Evolutionary conservation across 108 stramenopile genomes (phyloP).

Genomic region (Skeletonema potamos): DNA sequence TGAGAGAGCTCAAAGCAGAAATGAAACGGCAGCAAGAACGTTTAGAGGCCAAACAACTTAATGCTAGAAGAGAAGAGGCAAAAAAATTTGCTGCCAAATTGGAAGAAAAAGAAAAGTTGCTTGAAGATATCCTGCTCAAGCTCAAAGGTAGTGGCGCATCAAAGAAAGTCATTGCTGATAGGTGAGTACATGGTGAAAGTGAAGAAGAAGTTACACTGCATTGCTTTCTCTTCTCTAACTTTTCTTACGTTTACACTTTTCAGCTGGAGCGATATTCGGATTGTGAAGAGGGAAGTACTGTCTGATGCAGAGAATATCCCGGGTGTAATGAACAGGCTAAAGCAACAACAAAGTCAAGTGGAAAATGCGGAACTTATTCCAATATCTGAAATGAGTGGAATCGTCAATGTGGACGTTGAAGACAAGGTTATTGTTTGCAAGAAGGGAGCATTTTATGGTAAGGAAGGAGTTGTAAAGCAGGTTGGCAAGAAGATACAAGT

Average conservation of each 20-base stretch:
- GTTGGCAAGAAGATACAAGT: constrained; percentile 68
- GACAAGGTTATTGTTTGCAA: constrained; percentile 76
- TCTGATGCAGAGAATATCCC: constrained; percentile 75
- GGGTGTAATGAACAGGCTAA: constrained; percentile 48
- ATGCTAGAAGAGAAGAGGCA: constrained; percentile 76
- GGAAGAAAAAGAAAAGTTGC: constrained; percentile 86
- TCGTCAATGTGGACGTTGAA: constrained; percentile 53
- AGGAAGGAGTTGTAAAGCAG: constrained; percentile 59
- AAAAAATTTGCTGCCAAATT: constrained; percentile 79
- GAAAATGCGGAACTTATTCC: constrained; percentile 67
- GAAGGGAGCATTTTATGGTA: constrained; percentile 59
- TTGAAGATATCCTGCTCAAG: constrained; percentile 83
- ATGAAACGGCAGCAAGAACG: constrained; percentile 68
- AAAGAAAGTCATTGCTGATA: constrained; percentile 79
- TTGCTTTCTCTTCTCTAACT: not conserved
- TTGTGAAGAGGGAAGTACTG: constrained; percentile 79
- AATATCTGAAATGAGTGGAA: constrained; percentile 62
- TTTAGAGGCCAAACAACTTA: constrained; percentile 69
- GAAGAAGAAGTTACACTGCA: not conserved
- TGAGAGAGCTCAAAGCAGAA: constrained; percentile 64
- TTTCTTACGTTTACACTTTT: not conserved
- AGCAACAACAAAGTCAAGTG: constrained; percentile 35
- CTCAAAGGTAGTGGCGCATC: constrained; percentile 75
- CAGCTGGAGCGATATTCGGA: constrained; percentile 85
- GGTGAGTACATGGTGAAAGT: not conserved